Percentiles rank a stretch among this genome's conserved stretches.
Conservation (phyloP, 177 flowering plant genomes). For the Telopea speciosissima region DNA sequence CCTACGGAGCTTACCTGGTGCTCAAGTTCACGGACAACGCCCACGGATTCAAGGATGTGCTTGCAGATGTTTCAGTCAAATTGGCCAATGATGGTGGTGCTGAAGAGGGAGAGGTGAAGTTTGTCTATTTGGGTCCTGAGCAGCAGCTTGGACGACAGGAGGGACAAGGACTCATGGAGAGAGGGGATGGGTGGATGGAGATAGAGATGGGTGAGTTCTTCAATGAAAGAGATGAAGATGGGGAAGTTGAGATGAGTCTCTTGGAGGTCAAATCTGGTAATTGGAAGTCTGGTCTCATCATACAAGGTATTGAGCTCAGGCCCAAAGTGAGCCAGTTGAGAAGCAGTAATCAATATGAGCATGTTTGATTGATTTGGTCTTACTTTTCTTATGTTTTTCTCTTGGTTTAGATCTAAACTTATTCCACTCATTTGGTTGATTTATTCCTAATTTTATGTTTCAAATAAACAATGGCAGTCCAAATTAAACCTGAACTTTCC, state of each 20-base stretch:
- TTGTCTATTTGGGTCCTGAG: not conserved
- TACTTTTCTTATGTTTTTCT: too few species aligned
- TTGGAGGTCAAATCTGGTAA: conserved; percentile 36
- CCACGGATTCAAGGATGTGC: conserved; percentile 24
- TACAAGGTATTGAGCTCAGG: conserved; percentile 38
- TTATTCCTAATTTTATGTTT: too few species aligned
- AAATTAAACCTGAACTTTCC: too few species aligned
- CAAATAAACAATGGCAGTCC: too few species aligned
- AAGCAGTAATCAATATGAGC: too few species aligned
- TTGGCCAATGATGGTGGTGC: conserved; percentile 2
- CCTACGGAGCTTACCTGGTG: conserved; percentile 39
- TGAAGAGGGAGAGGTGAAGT: conserved; percentile 4
- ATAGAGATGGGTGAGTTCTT: conserved; percentile 48
- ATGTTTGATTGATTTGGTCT: too few species aligned
- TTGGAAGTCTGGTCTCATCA: conserved; percentile 40
- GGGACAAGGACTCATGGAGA: conserved; percentile 14
- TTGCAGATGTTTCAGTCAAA: conserved; percentile 21
- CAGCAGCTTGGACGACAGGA: too few species aligned
- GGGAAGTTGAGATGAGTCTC: conserved; percentile 37
- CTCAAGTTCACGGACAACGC: conserved; percentile 16
- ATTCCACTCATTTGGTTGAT: too few species aligned
- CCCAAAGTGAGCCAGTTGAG: conserved; percentile 10
- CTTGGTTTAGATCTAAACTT: too few species aligned
- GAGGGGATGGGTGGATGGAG: conserved; percentile 58
- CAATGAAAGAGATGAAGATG: conserved; percentile 11